Base-by-base conservation (phyloP, 768 basidiomycete genomes). In the Suillus discolor region DNA sequence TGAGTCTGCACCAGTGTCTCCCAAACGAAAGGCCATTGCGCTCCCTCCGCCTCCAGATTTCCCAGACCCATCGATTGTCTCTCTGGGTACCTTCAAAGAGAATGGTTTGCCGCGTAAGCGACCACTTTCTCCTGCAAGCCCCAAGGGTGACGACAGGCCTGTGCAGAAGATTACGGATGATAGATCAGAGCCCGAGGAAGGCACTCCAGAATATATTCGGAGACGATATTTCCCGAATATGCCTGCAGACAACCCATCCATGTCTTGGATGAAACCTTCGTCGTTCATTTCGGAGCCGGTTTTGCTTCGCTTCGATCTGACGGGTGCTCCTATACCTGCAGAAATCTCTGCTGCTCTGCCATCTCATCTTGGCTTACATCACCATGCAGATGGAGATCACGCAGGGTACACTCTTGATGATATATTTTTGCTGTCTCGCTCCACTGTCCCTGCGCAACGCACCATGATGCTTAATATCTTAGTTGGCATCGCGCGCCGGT, bases 321-420 rank as follows among this genome's bases (percentile, higher is more conserved):
- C 84, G 1, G 95, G 94, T 8, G 80, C 77, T 12, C 85, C 87
- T 0, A 89, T 97, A n/a, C 81, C 92, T 1, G 65, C 79, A 0
- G 72, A 81, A 3, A 70, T 88, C 3, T 85, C 87, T 3, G 74
- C 81, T 0, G 81, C 80, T 1, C 81, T 97, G 3, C 95, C 94
- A 2, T 90, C 92, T 0, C 89, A 95, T 77, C 83, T 94, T 7
- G 96, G 96, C 5, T 81, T 97, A 4, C 95, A 98, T 76, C 96
- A 97, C 73, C 96, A 97, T 72, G 90, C 94, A 0, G 89, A 93
- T 63, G 81, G 83, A 6, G 78, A 81, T 39, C 87, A 84, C 64
- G 96, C 96, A 0, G 96, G 95, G 0, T 97, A 97, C 77, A 96
- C 93, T 0, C 79, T 97, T 2, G 89, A 93, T 53, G 96, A 97